Base-by-base conservation (phyloP, 2,329 filamentous ascomycete species). In the Botrytis pseudocinerea region DNA sequence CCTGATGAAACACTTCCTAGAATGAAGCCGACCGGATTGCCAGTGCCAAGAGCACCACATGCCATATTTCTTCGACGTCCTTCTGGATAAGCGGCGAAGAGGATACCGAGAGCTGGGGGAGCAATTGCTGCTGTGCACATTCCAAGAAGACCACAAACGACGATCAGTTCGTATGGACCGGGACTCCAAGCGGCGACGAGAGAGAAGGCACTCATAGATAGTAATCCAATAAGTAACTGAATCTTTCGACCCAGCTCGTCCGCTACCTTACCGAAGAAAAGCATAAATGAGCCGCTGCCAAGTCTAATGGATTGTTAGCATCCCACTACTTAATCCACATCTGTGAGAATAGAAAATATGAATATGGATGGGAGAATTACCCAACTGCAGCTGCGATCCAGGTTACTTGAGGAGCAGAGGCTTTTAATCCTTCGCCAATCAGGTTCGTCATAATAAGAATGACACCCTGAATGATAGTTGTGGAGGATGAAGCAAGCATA, bases 361-460 rank as follows among this genome's bases (percentile, higher is more conserved):
- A 16, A 60, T 54, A 2, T 32, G 57, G 25, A 25, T 20, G 22
- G 32, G 20, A 57, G 16, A 54, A 48, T 81, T 82, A 87, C 82
- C 87, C 87, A 57, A 87, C 85, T n/a, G 89, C 86, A 12, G 89
- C 89, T 64, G 85, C 85, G 74, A 92, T 89, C 90, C 90, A 92
- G 0, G 90, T 90, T 38, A 92, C 87, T 77, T 93, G 85, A 1
- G 89, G 87, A 64, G 87, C 88, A 4, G 86, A 88, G 90, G 92
- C 92, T 63, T 83, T 78, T 71, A 92, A 80, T 74, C 90, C 87
- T n/a, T 81, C 79, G 1, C 87, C 89, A 62, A 91, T 89, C 62
- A 87, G 87, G 0, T 87, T 87, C 1, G 89, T 89, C 74, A 91
- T 88, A 73, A 91, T 90, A 4, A 89, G 85, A 7, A 88, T 85